These are phyloP conservation scores for Rubroshorea leprosula DNA, from an alignment of 345 rosid genomes.

Conservation along the genomic window DNA sequence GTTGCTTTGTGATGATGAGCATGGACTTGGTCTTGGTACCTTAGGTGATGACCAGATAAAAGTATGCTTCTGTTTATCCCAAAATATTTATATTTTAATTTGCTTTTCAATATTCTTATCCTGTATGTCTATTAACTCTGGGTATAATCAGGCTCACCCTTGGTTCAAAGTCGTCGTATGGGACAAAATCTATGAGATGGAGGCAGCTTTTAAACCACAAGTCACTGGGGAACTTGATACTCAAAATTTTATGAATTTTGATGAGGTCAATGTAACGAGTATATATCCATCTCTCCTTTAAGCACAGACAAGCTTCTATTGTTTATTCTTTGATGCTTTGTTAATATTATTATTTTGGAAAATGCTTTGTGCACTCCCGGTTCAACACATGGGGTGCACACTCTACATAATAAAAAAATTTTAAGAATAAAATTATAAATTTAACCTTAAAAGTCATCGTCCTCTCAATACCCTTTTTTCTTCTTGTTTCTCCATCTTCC, in stretches of 20 bases:
- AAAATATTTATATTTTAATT: constrained; percentile 9
- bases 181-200: constrained; percentile 75
- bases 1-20: constrained; percentile 81
- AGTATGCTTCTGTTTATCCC: constrained; percentile 30
- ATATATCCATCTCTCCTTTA: neutral
- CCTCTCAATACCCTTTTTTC: too few species aligned
- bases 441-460: too few species aligned
- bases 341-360: too few species aligned
- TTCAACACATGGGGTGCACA: too few species aligned
- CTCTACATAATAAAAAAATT: too few species aligned
- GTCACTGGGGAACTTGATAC: constrained; percentile 86
- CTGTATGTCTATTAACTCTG: constrained; percentile 16
- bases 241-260: constrained; percentile 84
- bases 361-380: too few species aligned
- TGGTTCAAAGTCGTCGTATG: constrained; percentile 86
- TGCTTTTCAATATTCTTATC: constrained; percentile 4
- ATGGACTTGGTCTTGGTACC: constrained; percentile 86
- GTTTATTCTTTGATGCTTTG: too few species aligned
- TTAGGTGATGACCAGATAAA: constrained; percentile 61
- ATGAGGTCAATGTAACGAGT: constrained; percentile 49
- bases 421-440: too few species aligned
- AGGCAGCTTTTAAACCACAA: constrained; percentile 87
- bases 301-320: too few species aligned
- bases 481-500: too few species aligned
- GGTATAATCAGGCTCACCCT: constrained; percentile 63